Evolutionary conservation across 805 yeast genomes (phyloP), one percentile per base, ranked within the genome.

Genomic region (Millerozyma acaciae): DNA sequence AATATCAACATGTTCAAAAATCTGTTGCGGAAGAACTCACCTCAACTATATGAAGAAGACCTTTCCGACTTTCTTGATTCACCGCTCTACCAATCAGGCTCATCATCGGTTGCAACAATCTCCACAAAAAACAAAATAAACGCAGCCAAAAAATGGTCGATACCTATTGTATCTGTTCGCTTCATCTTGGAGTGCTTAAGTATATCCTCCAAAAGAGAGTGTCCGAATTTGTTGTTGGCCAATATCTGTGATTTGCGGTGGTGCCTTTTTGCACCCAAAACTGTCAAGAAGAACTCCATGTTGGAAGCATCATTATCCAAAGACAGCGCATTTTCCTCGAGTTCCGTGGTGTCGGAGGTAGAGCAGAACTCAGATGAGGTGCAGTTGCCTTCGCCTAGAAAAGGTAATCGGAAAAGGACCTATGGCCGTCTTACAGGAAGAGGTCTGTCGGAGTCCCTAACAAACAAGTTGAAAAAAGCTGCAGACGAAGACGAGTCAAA

Each of bases 111-210:
- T 15, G 50, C 66, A 21, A 36, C 59, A 2, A 50, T 64, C 6
- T 65, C 80, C 1, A 66, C 80, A 3, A 71, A 62, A 34, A 72
- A 65, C 36, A 79, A 79, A 44, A 66, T 79, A 29, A 58, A 60
- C 32, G 83, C 82, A 20, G 79, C 83, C 1, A 75, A 75, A 38
- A 57, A 57, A 20, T 73, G 82, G 75, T 48, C 55, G 19, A 68
- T 78, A 8, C 84, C 85, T 1, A 69, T 79, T n/a, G 71, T 76
- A 0, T 70, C 82, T 0, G 38, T 72, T 2, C 70, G 75, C 0
- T 79, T 65, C 41, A 34, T 79, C 4, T 77, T 81, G 75, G 76
- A 75, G 41, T 53, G 67, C 6, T 47, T 73, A 19, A 63, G 68
- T 32, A 37, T 40, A 4, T 68, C 69, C 1, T 31, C 34, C 1